Evolutionary conservation across 2,329 filamentous ascomycete species (phyloP), one percentile per base, ranked within the genome.

Genomic region (Sporothrix inflata): DNA sequence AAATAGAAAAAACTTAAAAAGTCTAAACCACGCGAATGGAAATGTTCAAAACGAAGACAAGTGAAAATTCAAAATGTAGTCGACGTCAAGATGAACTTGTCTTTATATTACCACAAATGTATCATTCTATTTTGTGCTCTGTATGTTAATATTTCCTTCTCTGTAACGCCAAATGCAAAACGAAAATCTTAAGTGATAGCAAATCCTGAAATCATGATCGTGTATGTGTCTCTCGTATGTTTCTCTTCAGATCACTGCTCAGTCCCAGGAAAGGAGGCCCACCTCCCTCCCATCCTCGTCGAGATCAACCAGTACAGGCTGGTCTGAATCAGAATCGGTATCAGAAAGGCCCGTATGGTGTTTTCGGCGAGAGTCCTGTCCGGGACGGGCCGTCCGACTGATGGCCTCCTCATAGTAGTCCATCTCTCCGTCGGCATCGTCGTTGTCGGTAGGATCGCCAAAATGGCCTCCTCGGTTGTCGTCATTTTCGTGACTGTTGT

Each of bases 231-330:
- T 11, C 7, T 16, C 6, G 2, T 7, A 19, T 34, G 3, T 4
- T 19, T 21, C 16, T 14, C 45, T 14, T 12, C 8, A 51, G 1
- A 73, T 45, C 69, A 72, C 19, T 51, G 40, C 27, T 74, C 65
- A 77, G 11, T 74, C 71, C 84, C 85, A 88, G 7, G 85, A 87
- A 16, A 89, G 80, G 70, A 88, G 77, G 47, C 84, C 87, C 6
- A 82, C 80, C 77, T 87, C 83, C 27, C 83, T 80, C n/a, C 87
- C 86, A 60, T 83, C 73, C 65, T 85, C 85, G 71, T 88, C 86
- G 47, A 88, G 73, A 72, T 87, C 82, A 5, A 89, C 86, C 47
- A 89, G 79, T 21, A 86, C 83, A 0, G 87, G 85, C 16, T 84
- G 83, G 73, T 88, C 86, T 19, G 86, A 86, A n/a, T 80, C 73